A percentile compares a stretch with the other conserved stretches of the same genome.
Conservation (phyloP, 306 rosid species). For the Trifolium fragiferum region DNA sequence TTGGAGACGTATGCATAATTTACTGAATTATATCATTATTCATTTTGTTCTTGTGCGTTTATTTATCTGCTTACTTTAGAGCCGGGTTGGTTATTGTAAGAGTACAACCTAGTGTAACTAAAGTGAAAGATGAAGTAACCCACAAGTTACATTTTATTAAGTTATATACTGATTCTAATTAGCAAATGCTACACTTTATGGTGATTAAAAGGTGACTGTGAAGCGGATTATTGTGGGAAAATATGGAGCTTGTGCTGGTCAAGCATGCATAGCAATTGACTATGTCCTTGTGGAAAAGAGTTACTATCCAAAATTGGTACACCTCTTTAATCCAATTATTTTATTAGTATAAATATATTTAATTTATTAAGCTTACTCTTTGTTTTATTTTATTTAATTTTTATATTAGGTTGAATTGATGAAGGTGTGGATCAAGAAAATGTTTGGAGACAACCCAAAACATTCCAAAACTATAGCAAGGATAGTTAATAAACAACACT, state of each 20-base stretch:
- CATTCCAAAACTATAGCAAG: slow-evolving; percentile 54
- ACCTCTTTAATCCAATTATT: background rate
- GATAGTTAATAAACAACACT: slow-evolving; percentile 64
- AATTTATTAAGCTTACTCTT: background rate
- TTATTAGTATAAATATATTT: background rate
- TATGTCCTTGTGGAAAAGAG: slow-evolving; percentile 62
- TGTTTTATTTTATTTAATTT: slow-evolving; percentile 34
- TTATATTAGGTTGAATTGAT: slow-evolving; percentile 56
- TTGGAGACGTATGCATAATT: background rate
- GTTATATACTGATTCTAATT: slow-evolving; percentile 7
- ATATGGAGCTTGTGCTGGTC: slow-evolving; percentile 77
- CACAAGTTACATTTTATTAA: background rate
- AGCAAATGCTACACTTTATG: slow-evolving; percentile 9
- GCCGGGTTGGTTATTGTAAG: too few species aligned
- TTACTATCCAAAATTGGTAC: slow-evolving; percentile 57
- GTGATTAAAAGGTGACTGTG: slow-evolving; percentile 50
- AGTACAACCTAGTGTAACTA: background rate
- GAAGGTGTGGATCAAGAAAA: slow-evolving; percentile 55
- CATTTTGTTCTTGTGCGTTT: too few species aligned
- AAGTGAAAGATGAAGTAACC: background rate
- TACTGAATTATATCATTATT: background rate
- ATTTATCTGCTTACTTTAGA: too few species aligned
- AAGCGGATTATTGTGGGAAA: slow-evolving; percentile 68
- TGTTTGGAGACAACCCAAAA: slow-evolving; percentile 69
- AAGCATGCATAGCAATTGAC: slow-evolving; percentile 79